phyloP scores from a whole-genome alignment of 2,329 filamentous ascomycete species.

The Stylonectria norvegica region DNA sequence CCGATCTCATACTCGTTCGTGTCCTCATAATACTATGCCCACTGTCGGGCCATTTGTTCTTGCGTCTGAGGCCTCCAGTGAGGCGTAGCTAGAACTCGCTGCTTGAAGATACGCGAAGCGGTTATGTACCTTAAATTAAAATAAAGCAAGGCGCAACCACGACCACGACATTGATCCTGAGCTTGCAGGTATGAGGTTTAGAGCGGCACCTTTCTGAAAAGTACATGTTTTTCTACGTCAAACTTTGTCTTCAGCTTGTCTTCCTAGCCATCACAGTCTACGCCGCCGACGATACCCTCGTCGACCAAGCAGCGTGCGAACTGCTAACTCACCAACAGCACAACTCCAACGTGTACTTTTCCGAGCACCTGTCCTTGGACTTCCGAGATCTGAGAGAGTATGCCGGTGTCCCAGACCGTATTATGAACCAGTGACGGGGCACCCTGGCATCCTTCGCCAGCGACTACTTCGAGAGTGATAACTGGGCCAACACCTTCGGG shows the following conservation, averaged over 20 bases:
- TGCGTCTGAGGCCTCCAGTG: constrained; percentile 11
- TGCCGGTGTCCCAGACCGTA: neutral
- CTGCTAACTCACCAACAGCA: constrained; percentile 38
- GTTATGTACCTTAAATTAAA: neutral
- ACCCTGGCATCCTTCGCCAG: neutral
- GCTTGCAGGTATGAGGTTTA: too few species aligned
- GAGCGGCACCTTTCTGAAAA: too few species aligned
- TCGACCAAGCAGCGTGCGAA: constrained; percentile 38
- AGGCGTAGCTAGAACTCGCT: constrained; percentile 19
- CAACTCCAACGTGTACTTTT: neutral
- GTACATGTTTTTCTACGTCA: constrained; percentile 12
- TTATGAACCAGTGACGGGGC: neutral
- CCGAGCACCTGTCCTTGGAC: neutral
- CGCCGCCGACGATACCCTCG: constrained; percentile 8
- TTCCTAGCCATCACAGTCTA: constrained; percentile 2
- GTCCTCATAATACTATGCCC: too few species aligned
- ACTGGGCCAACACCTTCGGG: constrained; percentile 38
- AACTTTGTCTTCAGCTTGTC: constrained; percentile 6
- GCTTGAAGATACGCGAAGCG: neutral
- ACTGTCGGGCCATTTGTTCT: constrained; percentile 13
- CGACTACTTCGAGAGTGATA: constrained; percentile 7
- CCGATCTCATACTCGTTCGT: too few species aligned
- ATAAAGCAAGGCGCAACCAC: neutral
- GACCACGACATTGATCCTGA: too few species aligned
- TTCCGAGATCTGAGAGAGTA: neutral